phyloP scores from a whole-genome alignment of 192 early-diverging fungal species.

The Neocallimastix lanati region DNA sequence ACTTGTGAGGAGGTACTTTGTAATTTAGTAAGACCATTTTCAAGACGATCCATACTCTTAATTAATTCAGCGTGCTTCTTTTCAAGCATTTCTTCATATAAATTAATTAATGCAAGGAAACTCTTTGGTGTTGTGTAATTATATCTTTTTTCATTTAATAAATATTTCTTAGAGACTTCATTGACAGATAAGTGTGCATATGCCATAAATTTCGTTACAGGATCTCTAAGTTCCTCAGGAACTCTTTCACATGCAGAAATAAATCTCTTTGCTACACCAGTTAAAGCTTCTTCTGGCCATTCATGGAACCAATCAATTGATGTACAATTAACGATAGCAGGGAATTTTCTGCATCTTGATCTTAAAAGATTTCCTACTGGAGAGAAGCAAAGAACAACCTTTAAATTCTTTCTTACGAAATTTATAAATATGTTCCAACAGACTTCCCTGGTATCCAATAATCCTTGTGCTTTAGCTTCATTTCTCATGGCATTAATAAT shows the following conservation, averaged over 20 bases:
- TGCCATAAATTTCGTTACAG: constrained; percentile 42
- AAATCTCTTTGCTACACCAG: constrained; percentile 37
- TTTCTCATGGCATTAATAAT: constrained; percentile 43
- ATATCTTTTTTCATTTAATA: constrained; percentile 42
- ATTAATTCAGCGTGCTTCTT: constrained; percentile 30
- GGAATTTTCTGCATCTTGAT: constrained; percentile 41
- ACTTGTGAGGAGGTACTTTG: constrained; percentile 42
- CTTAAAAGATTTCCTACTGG: constrained; percentile 41
- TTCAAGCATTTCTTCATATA: constrained; percentile 50
- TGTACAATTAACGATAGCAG: constrained; percentile 29
- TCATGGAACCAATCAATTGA: constrained; percentile 48
- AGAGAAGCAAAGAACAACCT: constrained; percentile 45
- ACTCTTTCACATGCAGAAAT: constrained; percentile 33
- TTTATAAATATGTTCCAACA: constrained; percentile 49
- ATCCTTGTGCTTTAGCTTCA: constrained; percentile 35
- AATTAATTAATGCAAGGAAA: constrained; percentile 32
- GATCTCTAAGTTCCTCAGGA: constrained; percentile 20
- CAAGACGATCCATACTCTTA: constrained; percentile 44
- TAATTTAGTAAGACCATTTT: constrained; percentile 44
- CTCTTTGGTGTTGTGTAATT: constrained; percentile 52
- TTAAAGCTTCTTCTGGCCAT: constrained; percentile 31
- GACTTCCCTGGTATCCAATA: constrained; percentile 37
- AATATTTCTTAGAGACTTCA: constrained; percentile 30
- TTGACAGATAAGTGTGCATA: constrained; percentile 42
- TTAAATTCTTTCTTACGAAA: constrained; percentile 30